phyloP scores from a whole-genome alignment of 225 moss, liverwort and hornwort species.

The Thuidium tamariscinum region DNA sequence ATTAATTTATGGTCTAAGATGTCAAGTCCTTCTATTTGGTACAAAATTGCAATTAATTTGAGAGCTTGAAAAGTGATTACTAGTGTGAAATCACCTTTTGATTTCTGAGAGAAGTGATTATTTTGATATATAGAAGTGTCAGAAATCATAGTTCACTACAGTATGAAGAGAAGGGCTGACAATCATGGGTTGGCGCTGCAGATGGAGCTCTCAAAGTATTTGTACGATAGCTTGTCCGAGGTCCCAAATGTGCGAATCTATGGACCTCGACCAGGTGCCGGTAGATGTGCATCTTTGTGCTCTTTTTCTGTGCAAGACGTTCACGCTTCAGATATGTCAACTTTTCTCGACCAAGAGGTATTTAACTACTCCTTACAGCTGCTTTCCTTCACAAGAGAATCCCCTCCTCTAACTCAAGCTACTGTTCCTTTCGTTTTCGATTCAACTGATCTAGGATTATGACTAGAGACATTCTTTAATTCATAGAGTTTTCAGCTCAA shows the following conservation, averaged over 20 bases:
- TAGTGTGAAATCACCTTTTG: not conserved
- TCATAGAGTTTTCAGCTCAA: not conserved
- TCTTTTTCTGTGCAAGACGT: conserved; percentile 54
- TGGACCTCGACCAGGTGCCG: conserved; percentile 36
- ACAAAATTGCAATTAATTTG: not conserved
- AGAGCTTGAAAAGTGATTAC: not conserved
- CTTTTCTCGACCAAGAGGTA: conserved; percentile 76
- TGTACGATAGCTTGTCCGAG: conserved; percentile 45
- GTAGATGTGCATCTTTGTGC: conserved; percentile 41
- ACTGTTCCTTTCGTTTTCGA: not conserved
- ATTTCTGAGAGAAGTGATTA: not conserved
- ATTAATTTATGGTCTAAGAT: not conserved
- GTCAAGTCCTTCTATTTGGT: not conserved
- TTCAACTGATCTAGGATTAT: not conserved
- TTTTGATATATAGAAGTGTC: not conserved
- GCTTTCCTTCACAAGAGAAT: too few relatives aligned
- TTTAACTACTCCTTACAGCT: not conserved
- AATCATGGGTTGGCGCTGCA: not conserved
- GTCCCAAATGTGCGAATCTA: conserved; percentile 53
- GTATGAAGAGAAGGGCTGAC: not conserved
- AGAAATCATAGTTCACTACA: not conserved
- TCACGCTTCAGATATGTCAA: conserved; percentile 49
- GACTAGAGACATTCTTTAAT: not conserved
- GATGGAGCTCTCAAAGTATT: conserved; percentile 69
- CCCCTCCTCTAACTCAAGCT: not conserved